Percentiles rank a stretch among this genome's conserved stretches.
phyloP scores from a whole-genome alignment of 2,329 filamentous ascomycete species.

The Colletotrichum aenigma region DNA sequence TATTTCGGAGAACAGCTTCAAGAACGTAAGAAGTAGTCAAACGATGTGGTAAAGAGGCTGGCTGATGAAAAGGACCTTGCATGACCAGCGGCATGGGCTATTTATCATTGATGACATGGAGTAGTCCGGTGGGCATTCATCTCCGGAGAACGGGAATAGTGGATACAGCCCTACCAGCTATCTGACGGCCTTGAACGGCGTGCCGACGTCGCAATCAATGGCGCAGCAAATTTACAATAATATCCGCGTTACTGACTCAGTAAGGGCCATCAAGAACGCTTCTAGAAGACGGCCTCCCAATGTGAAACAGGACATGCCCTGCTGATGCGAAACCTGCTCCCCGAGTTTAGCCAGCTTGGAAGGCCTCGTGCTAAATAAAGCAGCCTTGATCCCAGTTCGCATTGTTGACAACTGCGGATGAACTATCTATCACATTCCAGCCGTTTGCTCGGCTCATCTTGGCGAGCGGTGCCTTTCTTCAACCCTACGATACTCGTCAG shows the following conservation, averaged over 20 bases:
- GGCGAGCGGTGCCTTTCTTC: background rate
- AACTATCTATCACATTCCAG: background rate
- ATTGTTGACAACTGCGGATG: background rate
- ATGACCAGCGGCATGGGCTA: background rate
- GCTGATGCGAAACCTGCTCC: background rate
- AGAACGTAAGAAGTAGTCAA: background rate
- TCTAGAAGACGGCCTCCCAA: background rate
- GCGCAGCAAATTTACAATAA: background rate
- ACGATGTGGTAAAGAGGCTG: fast-evolving
- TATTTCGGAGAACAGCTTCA: fast-evolving
- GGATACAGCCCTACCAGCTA: background rate
- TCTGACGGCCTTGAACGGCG: background rate
- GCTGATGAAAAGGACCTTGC: fast-evolving
- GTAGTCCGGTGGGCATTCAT: background rate
- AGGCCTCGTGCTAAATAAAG: background rate
- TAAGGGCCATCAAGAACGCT: background rate
- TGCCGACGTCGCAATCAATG: background rate
- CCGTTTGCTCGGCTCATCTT: background rate
- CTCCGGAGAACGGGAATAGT: background rate
- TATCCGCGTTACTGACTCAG: background rate
- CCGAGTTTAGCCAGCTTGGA: background rate
- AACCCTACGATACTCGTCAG: background rate
- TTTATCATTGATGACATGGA: background rate
- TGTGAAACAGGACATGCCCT: background rate
- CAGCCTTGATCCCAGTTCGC: background rate